A percentile compares a stretch with the other conserved stretches of the same genome.
Conservation (phyloP, 345 rosid genomes). For the Erodium maritimum region DNA sequence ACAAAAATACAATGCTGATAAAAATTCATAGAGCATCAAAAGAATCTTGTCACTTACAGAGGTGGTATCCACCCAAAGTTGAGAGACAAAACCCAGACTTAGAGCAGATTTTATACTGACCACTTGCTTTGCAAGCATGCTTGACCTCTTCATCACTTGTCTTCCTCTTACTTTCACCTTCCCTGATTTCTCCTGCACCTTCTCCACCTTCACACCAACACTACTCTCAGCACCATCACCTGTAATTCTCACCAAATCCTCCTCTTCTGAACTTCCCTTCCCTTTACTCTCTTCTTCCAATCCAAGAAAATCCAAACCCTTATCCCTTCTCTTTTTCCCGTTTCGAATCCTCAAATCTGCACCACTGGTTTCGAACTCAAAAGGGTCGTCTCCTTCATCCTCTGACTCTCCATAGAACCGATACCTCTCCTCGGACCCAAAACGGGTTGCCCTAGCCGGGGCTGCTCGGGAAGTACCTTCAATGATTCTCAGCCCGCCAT, state of each 20-base stretch:
- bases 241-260: conserved; percentile 15
- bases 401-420: not conserved
- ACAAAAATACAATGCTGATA: not conserved
- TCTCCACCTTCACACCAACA: conserved; percentile 8
- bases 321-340: conserved; percentile 5
- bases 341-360: conserved; percentile 8
- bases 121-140: conserved; percentile 75
- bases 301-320: conserved; percentile 14
- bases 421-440: conserved; percentile 22
- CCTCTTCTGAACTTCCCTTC: conserved; percentile 6
- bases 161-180: conserved; percentile 21
- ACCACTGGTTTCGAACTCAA: conserved; percentile 12
- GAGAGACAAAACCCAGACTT: conserved; percentile 68
- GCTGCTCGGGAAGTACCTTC: not conserved
- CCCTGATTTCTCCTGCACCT: not conserved
- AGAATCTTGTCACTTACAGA: conserved; percentile 30
- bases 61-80: conserved; percentile 66
- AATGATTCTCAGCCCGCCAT: conserved; percentile 6
- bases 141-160: conserved; percentile 47
- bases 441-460: conserved; percentile 14
- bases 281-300: conserved; percentile 9
- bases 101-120: conserved; percentile 64
- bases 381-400: conserved; percentile 2
- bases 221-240: conserved; percentile 4
- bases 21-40: not conserved